A percentile compares a stretch with the other conserved stretches of the same genome.
Evolutionary conservation across 2,329 filamentous ascomycete genomes (phyloP).

Genomic region (Aspergillus sp.): DNA sequence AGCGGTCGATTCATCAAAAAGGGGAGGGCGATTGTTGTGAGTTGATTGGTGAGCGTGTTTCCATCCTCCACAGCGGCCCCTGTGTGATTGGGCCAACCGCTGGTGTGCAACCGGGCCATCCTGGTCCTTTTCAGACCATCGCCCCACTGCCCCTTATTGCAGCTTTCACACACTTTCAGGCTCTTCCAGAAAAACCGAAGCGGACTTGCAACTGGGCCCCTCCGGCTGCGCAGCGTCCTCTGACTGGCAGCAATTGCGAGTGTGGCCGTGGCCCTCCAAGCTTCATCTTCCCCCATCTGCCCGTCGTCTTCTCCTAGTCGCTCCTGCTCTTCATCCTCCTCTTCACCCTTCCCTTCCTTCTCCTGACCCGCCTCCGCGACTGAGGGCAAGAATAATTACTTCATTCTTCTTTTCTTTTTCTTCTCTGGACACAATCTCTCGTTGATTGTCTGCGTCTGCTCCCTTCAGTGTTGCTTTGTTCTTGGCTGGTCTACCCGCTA

Average conservation of each 20-base stretch:
- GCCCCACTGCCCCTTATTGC: constrained; percentile 17
- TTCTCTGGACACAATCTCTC: constrained; percentile 3
- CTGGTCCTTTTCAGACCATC: constrained; percentile 5
- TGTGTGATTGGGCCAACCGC: constrained; percentile 7
- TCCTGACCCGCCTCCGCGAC: constrained; percentile 2
- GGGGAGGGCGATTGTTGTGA: constrained; percentile 4
- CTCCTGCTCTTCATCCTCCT: not conserved
- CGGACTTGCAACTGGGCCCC: not conserved
- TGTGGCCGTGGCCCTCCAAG: not conserved
- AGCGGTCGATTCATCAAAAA: constrained; percentile 14
- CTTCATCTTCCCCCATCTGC: not conserved
- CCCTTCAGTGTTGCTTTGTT: constrained; percentile 13
- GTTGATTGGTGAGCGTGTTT: constrained; percentile 10
- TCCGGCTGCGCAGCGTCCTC: not conserved
- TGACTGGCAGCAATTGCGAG: not conserved
- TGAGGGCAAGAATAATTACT: constrained; percentile 9
- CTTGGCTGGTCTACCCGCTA: not conserved
- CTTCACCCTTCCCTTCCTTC: constrained; percentile 12
- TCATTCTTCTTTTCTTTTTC: constrained; percentile 8
- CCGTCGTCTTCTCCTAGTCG: not conserved
- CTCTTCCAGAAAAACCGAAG: constrained; percentile 17
- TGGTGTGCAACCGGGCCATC: not conserved
- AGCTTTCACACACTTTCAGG: not conserved
- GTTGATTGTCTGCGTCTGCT: constrained; percentile 2
- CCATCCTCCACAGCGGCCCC: constrained; percentile 8